A percentile compares a stretch with the other conserved stretches of the same genome.
Conservation (phyloP, 2,329 filamentous ascomycete species). For the Aspergillus arachidicola region DNA sequence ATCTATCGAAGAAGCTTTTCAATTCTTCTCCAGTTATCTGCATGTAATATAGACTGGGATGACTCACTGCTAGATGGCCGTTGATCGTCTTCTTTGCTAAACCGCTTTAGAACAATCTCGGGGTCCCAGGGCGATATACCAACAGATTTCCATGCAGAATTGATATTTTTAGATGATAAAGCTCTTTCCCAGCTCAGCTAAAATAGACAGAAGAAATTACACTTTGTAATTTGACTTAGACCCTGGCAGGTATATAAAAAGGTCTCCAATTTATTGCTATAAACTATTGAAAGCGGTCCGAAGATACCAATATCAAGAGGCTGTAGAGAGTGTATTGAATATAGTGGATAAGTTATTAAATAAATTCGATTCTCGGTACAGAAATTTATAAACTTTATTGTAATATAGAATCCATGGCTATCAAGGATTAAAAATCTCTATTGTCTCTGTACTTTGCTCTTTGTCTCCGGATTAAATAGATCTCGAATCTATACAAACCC, state of each 20-base stretch:
- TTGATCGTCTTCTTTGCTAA: not conserved
- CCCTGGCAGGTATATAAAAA: slow-evolving; percentile 2
- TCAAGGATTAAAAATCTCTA: slow-evolving; percentile 2
- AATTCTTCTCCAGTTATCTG: slow-evolving; percentile 7
- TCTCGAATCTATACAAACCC: slow-evolving; percentile 4
- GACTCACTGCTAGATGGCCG: not conserved
- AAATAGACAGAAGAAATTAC: slow-evolving; percentile 9
- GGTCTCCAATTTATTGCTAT: slow-evolving; percentile 3
- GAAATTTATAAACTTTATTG: slow-evolving; percentile 13
- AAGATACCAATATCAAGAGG: slow-evolving; percentile 13
- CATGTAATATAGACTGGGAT: not conserved
- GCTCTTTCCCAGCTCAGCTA: slow-evolving; percentile 4
- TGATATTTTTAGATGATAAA: slow-evolving; percentile 7
- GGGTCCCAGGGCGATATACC: slow-evolving; percentile 2
- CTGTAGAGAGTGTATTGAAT: slow-evolving; percentile 13
- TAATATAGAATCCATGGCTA: slow-evolving; percentile 14
- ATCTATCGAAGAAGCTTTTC: not conserved
- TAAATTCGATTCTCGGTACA: slow-evolving; percentile 12
- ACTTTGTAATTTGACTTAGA: slow-evolving; percentile 2
- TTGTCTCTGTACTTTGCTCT: too few relatives aligned
- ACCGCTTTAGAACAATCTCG: slow-evolving; percentile 6
- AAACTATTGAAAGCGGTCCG: not conserved
- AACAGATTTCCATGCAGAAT: slow-evolving; percentile 2
- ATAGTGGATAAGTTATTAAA: slow-evolving; percentile 1
- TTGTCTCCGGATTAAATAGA: too few relatives aligned